Evolutionary conservation across 1,139 yeast genomes (phyloP), one percentile per base, ranked within the genome.

Genomic region (Geotrichum australiense): DNA sequence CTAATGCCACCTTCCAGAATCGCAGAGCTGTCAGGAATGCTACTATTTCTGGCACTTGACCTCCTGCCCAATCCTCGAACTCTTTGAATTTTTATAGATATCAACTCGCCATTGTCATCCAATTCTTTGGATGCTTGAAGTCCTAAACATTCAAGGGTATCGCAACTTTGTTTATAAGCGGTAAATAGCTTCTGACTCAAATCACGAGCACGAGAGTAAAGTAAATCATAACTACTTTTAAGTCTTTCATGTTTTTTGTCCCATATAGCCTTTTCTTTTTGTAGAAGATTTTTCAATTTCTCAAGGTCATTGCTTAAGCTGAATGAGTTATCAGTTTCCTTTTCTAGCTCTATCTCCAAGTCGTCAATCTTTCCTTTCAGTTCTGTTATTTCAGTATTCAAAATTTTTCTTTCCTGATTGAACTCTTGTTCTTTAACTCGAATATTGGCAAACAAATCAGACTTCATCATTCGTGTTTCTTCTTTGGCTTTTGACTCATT

Each of bases 121-220:
- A 52, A 40, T 36, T 54, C 59, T 34, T 59, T 59, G 22, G 54
- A 46, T 0, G 64, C 63, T 48, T 62, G 66, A 41, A 89, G 66
- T 0, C 97, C 97, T 70, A 87, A 78, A 1, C 83, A 72, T 54
- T 85, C 95, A 41, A 89, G 65, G 2, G 83, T 65, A 41, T 73
- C 66, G 52, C 84, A 77, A 41, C 74, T 69, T 30, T 79, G 59
- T n/a, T 58, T 54, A 42, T 69, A 56, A 28, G 65, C 61, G 4
- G 63, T 56, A 45, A 54, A 62, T 12, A 69, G 50, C 27, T 64
- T 57, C 39, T 59, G 62, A 35, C 69, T 59, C 35, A 70, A 49
- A 30, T 63, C 69, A 28, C 61, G 62, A 23, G 68, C 55, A 25
- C 53, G 44, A 14, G 49, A 46, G 33, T 50, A 45, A 28, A 43